Percentiles rank a stretch among this genome's conserved stretches.
Evolutionary conservation across 495 filamentous ascomycete species (phyloP).

Genomic region (Hypoxylon rickii): DNA sequence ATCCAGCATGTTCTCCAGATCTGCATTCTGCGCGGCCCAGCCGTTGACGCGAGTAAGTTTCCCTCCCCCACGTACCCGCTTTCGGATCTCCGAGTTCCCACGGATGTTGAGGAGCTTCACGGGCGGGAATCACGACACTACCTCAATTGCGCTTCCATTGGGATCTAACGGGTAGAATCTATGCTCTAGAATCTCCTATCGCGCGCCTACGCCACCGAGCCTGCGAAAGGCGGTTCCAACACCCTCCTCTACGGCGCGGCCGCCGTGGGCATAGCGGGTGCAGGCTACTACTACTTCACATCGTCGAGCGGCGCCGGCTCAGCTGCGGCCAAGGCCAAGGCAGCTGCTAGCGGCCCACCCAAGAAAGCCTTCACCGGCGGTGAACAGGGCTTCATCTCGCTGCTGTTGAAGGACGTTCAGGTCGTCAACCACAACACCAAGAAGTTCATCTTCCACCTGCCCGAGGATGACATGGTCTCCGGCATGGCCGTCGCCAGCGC

Average conservation of each 20-base stretch:
- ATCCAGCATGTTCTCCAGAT: conserved; percentile 54
- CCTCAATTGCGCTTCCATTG: conserved; percentile 35
- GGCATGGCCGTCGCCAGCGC: conserved; percentile 83
- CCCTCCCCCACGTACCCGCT: neutral
- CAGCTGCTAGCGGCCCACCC: conserved; percentile 38
- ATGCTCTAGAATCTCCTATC: conserved; percentile 40
- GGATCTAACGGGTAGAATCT: neutral
- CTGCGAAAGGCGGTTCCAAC: conserved; percentile 45
- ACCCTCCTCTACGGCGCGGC: conserved; percentile 48
- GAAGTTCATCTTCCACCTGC: conserved; percentile 78
- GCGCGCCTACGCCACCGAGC: conserved; percentile 61
- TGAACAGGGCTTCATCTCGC: conserved; percentile 80
- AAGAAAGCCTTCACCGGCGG: conserved; percentile 78
- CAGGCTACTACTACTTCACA: conserved; percentile 57
- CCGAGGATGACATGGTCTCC: conserved; percentile 80
- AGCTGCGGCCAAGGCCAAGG: conserved; percentile 55
- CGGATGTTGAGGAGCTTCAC: too few species aligned
- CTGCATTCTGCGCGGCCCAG: conserved; percentile 49
- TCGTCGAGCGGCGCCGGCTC: conserved; percentile 51
- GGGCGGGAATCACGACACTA: conserved; percentile 11
- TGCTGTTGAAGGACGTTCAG: conserved; percentile 79
- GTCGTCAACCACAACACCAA: conserved; percentile 87
- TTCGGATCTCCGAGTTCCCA: conserved; percentile 25
- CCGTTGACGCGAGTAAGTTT: conserved; percentile 51
- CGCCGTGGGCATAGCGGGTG: conserved; percentile 47